These are phyloP conservation scores for Saturnispora ahearnii DNA, from an alignment of 805 yeast species.

Conservation along the genomic window DNA sequence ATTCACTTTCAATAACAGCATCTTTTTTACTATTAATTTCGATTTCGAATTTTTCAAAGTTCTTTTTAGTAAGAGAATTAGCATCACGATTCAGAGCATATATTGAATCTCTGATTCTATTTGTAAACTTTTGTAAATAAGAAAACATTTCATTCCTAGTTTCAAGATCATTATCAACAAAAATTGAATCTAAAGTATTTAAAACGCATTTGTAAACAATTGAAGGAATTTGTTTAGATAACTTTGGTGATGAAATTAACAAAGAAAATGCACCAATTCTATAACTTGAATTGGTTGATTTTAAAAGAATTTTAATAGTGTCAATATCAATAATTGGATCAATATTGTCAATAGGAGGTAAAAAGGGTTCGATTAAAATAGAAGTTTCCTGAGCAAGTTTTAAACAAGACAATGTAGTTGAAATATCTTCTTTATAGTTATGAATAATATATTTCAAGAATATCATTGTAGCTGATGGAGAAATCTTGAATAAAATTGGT, in stretches of 20 bases:
- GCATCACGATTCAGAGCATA: constrained; percentile 48
- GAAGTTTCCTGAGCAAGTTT: constrained; percentile 57
- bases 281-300: constrained; percentile 30
- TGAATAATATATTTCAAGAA: constrained; percentile 21
- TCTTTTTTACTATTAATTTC: constrained; percentile 28
- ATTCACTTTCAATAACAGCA: constrained; percentile 27
- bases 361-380: constrained; percentile 42
- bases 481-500: constrained; percentile 51
- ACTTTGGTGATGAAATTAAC: constrained; percentile 51
- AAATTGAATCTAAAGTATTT: constrained; percentile 38
- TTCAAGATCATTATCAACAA: constrained; percentile 61
- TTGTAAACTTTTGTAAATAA: constrained; percentile 49
- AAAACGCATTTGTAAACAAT: constrained; percentile 37
- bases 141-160: constrained; percentile 59
- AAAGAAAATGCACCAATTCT: constrained; percentile 54
- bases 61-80: constrained; percentile 30
- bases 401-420: constrained; percentile 43
- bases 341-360: constrained; percentile 21
- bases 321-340: constrained; percentile 15
- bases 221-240: constrained; percentile 46
- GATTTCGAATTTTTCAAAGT: constrained; percentile 27
- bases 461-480: constrained; percentile 30
- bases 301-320: constrained; percentile 34
- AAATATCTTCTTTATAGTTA: constrained; percentile 21
- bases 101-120: constrained; percentile 60